Conservation (phyloP, 2,329 filamentous ascomycete genomes). For the Bipolaris gigantea region DNA sequence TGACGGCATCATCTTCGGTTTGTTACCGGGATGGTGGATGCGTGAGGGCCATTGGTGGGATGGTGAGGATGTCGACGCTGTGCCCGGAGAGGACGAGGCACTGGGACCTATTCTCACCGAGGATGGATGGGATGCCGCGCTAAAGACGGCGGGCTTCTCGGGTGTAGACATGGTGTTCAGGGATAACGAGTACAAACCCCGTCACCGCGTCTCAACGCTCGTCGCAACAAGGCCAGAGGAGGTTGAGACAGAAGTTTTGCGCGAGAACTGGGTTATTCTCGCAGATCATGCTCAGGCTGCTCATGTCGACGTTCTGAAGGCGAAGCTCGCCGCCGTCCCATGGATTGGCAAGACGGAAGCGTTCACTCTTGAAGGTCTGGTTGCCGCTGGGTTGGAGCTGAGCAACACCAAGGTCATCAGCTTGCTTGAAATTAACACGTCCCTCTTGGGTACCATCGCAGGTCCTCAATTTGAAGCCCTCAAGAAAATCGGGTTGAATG, state of each 20-base stretch:
- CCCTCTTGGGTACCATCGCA: constrained; percentile 11
- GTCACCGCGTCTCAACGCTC: constrained; percentile 3
- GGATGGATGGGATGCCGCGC: constrained; percentile 25
- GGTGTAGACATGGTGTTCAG: constrained; percentile 11
- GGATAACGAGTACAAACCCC: constrained; percentile 8
- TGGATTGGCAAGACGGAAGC: constrained; percentile 6
- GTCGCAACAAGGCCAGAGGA: constrained; percentile 7
- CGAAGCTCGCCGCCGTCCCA: constrained; percentile 1
- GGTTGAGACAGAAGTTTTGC: constrained; percentile 8
- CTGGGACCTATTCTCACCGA: constrained; percentile 7
- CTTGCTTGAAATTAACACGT: constrained; percentile 12
- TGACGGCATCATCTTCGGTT: constrained; percentile 10
- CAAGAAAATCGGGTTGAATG: constrained; percentile 5
- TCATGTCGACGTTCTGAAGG: constrained; percentile 3
- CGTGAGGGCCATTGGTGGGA: constrained; percentile 13
- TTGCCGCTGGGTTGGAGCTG: constrained; percentile 6
- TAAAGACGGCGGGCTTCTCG: constrained; percentile 9
- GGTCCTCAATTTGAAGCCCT: constrained; percentile 9
- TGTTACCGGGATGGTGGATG: constrained; percentile 13
- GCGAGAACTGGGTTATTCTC: constrained; percentile 5
- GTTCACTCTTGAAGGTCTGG: constrained; percentile 3
- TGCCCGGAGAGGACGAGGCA: constrained; percentile 5
- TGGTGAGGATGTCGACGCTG: constrained; percentile 5
- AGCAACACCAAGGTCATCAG: constrained; percentile 6
- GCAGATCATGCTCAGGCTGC: background rate